Percentiles rank a stretch among this genome's conserved stretches.
Evolutionary conservation across 169 alveolate genomes (phyloP).

Genomic region (Amoebophrya sp.): DNA sequence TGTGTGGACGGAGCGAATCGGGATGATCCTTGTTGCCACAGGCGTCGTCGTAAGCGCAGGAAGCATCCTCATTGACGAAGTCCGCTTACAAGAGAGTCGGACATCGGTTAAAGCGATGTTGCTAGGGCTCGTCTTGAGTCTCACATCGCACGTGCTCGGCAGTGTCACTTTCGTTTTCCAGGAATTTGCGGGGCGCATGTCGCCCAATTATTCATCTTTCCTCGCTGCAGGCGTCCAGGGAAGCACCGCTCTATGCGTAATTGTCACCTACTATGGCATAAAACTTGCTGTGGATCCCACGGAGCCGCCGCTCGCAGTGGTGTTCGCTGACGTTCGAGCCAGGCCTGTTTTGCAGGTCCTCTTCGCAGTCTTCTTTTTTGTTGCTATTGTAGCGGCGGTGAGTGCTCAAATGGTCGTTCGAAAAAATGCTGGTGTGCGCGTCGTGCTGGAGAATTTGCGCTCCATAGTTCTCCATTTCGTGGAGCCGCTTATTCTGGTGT

Average conservation of each 20-base stretch:
- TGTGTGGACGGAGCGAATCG: neutral
- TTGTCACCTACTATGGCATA: neutral
- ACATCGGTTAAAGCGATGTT: neutral
- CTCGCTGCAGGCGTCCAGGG: conserved; percentile 1
- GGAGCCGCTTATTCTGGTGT: neutral
- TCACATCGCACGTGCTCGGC: neutral
- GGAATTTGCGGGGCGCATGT: neutral
- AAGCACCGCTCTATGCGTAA: neutral
- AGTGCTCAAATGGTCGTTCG: neutral
- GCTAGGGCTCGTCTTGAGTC: neutral
- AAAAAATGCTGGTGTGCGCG: neutral
- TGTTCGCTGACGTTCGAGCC: neutral
- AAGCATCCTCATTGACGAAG: neutral
- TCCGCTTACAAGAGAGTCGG: neutral
- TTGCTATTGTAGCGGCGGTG: neutral
- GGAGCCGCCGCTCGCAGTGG: neutral
- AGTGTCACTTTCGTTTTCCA: neutral
- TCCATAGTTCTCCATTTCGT: neutral
- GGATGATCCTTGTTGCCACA: neutral
- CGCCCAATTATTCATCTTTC: neutral
- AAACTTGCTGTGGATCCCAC: neutral
- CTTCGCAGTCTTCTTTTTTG: neutral
- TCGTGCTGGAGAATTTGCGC: neutral
- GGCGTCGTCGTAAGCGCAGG: neutral
- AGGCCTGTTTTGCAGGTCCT: neutral